These are phyloP conservation scores for Drechslera avenae DNA, from an alignment of 2,329 filamentous ascomycete species.

Conservation along the genomic window DNA sequence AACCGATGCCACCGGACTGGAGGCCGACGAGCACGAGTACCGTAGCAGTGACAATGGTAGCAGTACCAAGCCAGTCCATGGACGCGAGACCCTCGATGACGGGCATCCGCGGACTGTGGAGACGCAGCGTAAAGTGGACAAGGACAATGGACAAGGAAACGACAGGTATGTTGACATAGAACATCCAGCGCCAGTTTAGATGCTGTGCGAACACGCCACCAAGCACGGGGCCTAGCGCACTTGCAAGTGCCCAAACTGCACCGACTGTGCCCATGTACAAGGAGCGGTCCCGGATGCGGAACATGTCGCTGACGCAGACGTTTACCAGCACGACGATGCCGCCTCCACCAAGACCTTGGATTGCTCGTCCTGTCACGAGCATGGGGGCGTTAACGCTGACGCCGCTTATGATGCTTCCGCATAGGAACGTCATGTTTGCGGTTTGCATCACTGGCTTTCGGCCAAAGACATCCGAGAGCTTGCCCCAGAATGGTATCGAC, in stretches of 20 bases:
- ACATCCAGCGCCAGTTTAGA: conserved; percentile 59
- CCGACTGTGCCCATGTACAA: conserved; percentile 60
- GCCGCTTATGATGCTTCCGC: conserved; percentile 58
- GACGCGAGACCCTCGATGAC: conserved; percentile 54
- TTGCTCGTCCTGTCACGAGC: conserved; percentile 59
- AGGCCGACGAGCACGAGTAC: conserved; percentile 59
- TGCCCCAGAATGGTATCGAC: conserved; percentile 50
- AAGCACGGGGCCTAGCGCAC: conserved; percentile 58
- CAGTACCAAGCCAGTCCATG: conserved; percentile 60
- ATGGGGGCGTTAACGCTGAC: conserved; percentile 55
- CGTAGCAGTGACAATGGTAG: conserved; percentile 56
- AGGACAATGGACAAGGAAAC: conserved; percentile 55
- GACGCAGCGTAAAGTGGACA: conserved; percentile 58
- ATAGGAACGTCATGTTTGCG: conserved; percentile 54
- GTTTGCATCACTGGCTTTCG: conserved; percentile 44
- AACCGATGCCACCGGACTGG: conserved; percentile 56
- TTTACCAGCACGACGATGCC: conserved; percentile 59
- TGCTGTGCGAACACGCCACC: conserved; percentile 57
- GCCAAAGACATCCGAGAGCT: conserved; percentile 48
- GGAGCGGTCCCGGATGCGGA: conserved; percentile 50
- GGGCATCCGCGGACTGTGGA: conserved; percentile 58
- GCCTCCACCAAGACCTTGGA: conserved; percentile 62
- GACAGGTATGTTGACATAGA: conserved; percentile 54
- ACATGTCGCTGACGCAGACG: conserved; percentile 62
- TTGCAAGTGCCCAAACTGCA: conserved; percentile 62